These are phyloP conservation scores for Juglanconis sp. DNA, from an alignment of 2,329 filamentous ascomycete genomes.

Conservation along the genomic window DNA sequence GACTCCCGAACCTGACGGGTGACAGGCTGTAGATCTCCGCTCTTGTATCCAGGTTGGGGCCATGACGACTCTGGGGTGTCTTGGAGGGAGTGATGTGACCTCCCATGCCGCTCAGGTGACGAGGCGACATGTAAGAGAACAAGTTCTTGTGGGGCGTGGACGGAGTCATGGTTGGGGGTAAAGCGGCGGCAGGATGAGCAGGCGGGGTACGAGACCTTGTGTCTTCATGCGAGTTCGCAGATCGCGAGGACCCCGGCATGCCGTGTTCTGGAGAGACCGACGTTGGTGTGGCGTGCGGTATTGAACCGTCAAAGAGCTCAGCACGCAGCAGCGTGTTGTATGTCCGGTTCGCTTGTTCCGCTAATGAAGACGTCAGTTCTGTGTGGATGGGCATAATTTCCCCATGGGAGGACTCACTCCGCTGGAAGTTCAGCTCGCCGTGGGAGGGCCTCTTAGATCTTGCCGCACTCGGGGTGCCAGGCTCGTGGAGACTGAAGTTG, in stretches of 20 bases:
- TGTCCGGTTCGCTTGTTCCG: constrained; percentile 90
- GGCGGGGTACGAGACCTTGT: constrained; percentile 81
- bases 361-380: constrained; percentile 38
- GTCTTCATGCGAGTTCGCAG: constrained; percentile 58
- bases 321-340: constrained; percentile 84
- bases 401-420: constrained; percentile 55
- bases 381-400: not conserved
- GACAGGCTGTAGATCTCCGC: constrained; percentile 96
- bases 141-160: constrained; percentile 97
- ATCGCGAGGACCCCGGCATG: constrained; percentile 47
- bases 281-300: constrained; percentile 74
- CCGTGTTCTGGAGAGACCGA: constrained; percentile 58
- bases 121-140: constrained; percentile 83
- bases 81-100: constrained; percentile 86
- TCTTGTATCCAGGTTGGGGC: constrained; percentile 81
- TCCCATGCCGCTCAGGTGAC: constrained; percentile 64
- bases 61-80: constrained; percentile 84
- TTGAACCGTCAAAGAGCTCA: constrained; percentile 86
- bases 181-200: constrained; percentile 56
- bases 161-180: constrained; percentile 78
- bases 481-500: constrained; percentile 89
- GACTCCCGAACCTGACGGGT: constrained; percentile 87
- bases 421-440: constrained; percentile 90
- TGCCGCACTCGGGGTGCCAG: constrained; percentile 88
- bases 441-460: constrained; percentile 80